phyloP scores from a whole-genome alignment of 768 basidiomycete species.

The Termitomyces heimii region DNA sequence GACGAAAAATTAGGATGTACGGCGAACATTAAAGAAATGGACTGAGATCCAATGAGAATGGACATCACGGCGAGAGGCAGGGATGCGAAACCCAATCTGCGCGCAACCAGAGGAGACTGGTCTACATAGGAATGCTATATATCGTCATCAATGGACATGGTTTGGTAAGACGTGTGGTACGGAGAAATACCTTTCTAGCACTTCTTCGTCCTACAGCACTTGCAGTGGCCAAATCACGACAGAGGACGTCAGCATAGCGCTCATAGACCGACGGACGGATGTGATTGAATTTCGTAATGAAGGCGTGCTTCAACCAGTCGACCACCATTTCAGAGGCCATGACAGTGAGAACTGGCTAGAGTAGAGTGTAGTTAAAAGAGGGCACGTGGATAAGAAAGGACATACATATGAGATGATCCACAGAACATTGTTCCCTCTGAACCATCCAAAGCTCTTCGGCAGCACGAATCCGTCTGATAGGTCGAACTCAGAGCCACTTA shows the following conservation, averaged over 20 bases:
- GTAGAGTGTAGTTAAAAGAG: neutral
- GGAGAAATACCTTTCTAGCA: slow-evolving; percentile 56
- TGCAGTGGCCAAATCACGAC: slow-evolving; percentile 83
- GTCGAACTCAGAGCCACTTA: slow-evolving; percentile 86
- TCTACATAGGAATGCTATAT: slow-evolving; percentile 84
- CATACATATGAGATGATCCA: slow-evolving; percentile 90
- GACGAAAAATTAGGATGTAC: slow-evolving; percentile 35
- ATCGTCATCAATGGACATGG: slow-evolving; percentile 1
- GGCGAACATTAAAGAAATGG: slow-evolving; percentile 54
- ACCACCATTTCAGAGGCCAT: slow-evolving; percentile 89
- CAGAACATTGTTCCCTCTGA: slow-evolving; percentile 68
- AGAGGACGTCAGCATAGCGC: slow-evolving; percentile 91
- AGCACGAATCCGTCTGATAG: slow-evolving; percentile 66
- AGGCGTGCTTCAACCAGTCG: slow-evolving; percentile 99
- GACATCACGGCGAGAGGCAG: slow-evolving; percentile 85
- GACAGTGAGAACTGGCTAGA: slow-evolving; percentile 86
- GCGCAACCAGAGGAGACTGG: slow-evolving; percentile 90
- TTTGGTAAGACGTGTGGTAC: neutral
- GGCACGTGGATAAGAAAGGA: neutral
- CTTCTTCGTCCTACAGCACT: slow-evolving; percentile 64
- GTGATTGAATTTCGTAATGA: slow-evolving; percentile 99
- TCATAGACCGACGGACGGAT: slow-evolving; percentile 94
- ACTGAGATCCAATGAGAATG: slow-evolving; percentile 72
- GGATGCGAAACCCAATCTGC: slow-evolving; percentile 90
- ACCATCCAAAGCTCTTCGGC: slow-evolving; percentile 83